Evolutionary conservation across 2,329 filamentous ascomycete species (phyloP), one percentile per base, ranked within the genome.

Genomic region (Sclerotinia subarctica): DNA sequence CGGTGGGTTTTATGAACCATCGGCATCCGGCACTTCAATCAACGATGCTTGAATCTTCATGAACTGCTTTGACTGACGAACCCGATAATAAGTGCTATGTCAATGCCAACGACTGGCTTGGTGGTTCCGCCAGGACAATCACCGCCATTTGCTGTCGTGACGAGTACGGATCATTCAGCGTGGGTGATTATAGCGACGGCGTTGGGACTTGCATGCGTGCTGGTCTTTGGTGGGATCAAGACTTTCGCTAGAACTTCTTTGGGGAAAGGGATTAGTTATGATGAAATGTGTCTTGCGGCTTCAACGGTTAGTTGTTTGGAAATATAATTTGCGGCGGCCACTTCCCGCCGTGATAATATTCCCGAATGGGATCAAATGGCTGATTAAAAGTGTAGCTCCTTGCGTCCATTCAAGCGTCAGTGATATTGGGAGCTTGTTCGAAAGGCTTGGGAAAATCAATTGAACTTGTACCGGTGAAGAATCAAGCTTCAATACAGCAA

Each of bases 111-210:
- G 44, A 49, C 58, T 24, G 58, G 58, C 19, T 49, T 62, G 58
- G 58, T 62, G 58, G 64, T 66, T 26, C 64, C 64, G 29, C 64
- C 68, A 1, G 64, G 63, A n/a, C 42, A 69, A 32, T 66, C 67
- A 46, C 59, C 64, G 17, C 67, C 69, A 8, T 70, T 70, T 42
- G 67, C 69, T 47, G 69, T 70, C 15, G 68, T 70, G 19, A 69
- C 69, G 10, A 68, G 63, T 26, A 69, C 51, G 32, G 69, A 70
- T 58, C 69, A 70, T 64, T 54, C 69, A 17, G 69, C 69, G 21
- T 70, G 69, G 69, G 68, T 70, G 19, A 67, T 70, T 24, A 69
- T 70, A 10, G 67, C 69, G n/a, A 65, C 69, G 26, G 44, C 67
- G 19, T 38, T 70, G 19, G 68, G 69, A 17, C 51, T 70, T 5